Evolutionary conservation across 129 eudicot genomes (phyloP).

Genomic region (Artemisia argyi): DNA sequence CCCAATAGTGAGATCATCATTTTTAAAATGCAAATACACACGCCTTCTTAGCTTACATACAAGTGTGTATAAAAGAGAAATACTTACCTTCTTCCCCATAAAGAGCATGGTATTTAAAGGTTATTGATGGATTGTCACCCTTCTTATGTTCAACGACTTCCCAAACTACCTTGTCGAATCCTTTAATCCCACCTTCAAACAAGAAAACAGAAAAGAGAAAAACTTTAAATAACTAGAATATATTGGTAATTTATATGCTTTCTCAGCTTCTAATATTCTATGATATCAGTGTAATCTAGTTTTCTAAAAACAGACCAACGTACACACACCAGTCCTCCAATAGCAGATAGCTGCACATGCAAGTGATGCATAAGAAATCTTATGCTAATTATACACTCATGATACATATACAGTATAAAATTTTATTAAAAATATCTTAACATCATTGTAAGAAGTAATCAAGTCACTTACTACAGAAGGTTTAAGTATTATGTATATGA

Average conservation of each 20-base stretch:
- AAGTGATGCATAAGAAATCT: neutral
- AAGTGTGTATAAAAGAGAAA: neutral
- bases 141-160: conserved; percentile 71
- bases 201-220: conserved; percentile 21
- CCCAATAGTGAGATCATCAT: too few relatives aligned
- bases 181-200: conserved; percentile 75
- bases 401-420: neutral
- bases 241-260: neutral
- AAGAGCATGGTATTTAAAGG: conserved; percentile 70
- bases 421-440: neutral
- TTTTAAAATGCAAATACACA: neutral
- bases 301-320: too few relatives aligned
- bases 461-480: too few relatives aligned
- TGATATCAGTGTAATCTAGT: neutral
- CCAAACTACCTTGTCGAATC: conserved; percentile 92
- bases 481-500: too few relatives aligned
- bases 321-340: neutral
- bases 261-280: neutral
- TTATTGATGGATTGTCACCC: conserved; percentile 87
- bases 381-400: neutral
- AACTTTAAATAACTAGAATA: neutral
- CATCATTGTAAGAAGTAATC: too few relatives aligned
- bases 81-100: conserved; percentile 93
- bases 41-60: neutral
- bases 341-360: neutral